phyloP scores from a whole-genome alignment of 2,329 filamentous ascomycete species.

The Aspergillus sp. region DNA sequence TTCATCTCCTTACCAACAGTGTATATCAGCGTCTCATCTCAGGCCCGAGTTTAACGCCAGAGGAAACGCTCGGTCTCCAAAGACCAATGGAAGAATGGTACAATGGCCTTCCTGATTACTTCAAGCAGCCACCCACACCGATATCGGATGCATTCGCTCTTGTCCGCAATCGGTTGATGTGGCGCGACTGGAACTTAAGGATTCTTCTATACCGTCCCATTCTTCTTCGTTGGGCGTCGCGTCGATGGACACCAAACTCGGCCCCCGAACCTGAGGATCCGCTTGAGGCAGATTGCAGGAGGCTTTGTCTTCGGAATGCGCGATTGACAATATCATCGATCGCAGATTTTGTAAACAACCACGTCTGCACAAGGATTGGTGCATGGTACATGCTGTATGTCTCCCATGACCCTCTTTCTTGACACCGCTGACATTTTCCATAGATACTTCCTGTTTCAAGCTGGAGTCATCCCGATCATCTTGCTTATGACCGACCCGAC shows the following conservation, averaged over 20 bases:
- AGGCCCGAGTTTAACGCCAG: conserved; percentile 42
- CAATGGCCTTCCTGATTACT: conserved; percentile 43
- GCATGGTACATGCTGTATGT: conserved; percentile 49
- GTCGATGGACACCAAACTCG: conserved; percentile 36
- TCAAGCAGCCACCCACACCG: conserved; percentile 37
- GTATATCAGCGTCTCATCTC: conserved; percentile 50
- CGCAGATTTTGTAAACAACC: conserved; percentile 44
- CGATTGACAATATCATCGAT: conserved; percentile 46
- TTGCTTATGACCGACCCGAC: conserved; percentile 47
- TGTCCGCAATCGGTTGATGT: conserved; percentile 43
- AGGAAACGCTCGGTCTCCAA: conserved; percentile 45
- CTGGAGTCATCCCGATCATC: conserved; percentile 47
- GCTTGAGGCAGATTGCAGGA: conserved; percentile 41
- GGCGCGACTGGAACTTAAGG: conserved; percentile 48
- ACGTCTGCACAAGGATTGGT: conserved; percentile 44
- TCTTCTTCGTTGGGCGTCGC: conserved; percentile 44
- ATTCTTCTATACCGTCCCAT: conserved; percentile 49
- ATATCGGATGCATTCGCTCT: conserved; percentile 42
- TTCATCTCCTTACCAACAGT: conserved; percentile 48
- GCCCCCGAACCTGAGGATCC: conserved; percentile 35
- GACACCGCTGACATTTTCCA: neutral
- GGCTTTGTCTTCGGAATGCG: conserved; percentile 45
- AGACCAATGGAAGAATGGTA: conserved; percentile 49
- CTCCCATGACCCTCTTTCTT: neutral
- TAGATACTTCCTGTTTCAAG: conserved; percentile 50